Percentiles rank a stretch among this genome's conserved stretches.
These are phyloP conservation scores for Berkeleyomyces basicola DNA, from an alignment of 2,329 filamentous ascomycete species.

Conservation along the genomic window DNA sequence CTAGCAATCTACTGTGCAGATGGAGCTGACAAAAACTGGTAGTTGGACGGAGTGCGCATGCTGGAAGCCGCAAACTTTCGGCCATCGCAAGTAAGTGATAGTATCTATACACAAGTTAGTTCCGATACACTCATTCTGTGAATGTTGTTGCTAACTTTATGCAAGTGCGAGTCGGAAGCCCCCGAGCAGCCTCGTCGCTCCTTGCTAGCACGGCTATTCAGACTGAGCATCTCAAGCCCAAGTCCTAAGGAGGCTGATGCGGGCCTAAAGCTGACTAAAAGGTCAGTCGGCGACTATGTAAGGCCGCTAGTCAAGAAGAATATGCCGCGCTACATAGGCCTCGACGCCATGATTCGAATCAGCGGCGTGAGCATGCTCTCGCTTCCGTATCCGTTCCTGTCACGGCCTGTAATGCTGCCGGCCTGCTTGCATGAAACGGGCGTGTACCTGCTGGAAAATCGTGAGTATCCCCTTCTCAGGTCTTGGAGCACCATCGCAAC, in stretches of 20 bases:
- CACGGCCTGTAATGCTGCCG: conserved; percentile 40
- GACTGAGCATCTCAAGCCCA: not conserved
- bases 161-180: conserved; percentile 15
- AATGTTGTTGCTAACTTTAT: conserved; percentile 6
- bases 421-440: conserved; percentile 50
- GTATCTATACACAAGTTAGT: not conserved
- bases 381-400: conserved; percentile 41
- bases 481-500: not conserved
- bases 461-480: conserved; percentile 21
- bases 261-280: conserved; percentile 8
- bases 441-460: conserved; percentile 45
- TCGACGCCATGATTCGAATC: conserved; percentile 43
- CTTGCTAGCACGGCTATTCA: conserved; percentile 10
- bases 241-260: not conserved
- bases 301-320: conserved; percentile 12
- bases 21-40: not conserved
- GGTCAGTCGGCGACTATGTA: conserved; percentile 12
- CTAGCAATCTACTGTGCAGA: not conserved
- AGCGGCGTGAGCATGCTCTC: conserved; percentile 47
- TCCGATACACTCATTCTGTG: not conserved
- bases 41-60: conserved; percentile 35
- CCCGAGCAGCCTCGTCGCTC: conserved; percentile 13
- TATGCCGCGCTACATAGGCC: conserved; percentile 21
- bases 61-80: conserved; percentile 24
- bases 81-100: conserved; percentile 20